These are phyloP conservation scores for Hypoxylon fragiforme DNA, from an alignment of 495 filamentous ascomycete species.

Conservation along the genomic window DNA sequence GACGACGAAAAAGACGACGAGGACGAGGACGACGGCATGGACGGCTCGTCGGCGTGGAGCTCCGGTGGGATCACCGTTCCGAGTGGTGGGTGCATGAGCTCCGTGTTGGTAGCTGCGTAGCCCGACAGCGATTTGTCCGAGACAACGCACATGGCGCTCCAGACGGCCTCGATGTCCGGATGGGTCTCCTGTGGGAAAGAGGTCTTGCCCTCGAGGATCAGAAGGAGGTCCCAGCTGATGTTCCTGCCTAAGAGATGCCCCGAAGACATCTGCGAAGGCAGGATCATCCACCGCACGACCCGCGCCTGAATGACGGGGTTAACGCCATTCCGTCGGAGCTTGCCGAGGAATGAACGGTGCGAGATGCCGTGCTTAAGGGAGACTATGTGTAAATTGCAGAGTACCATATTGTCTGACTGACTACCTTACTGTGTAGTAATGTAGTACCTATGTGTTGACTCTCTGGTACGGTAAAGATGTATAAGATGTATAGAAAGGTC, in stretches of 20 bases:
- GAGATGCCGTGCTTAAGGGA: slow-evolving; percentile 36
- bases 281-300: slow-evolving; percentile 60
- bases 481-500: too few species aligned
- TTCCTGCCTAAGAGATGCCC: slow-evolving; percentile 50
- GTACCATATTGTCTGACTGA: slow-evolving; percentile 43
- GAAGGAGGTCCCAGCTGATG: slow-evolving; percentile 59
- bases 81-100: slow-evolving; percentile 47
- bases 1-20: too few species aligned
- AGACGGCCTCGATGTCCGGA: slow-evolving; percentile 45
- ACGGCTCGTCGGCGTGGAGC: slow-evolving; percentile 46
- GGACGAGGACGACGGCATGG: too few species aligned
- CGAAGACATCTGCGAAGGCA: slow-evolving; percentile 53
- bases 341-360: slow-evolving; percentile 46
- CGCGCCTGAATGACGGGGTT: slow-evolving; percentile 51
- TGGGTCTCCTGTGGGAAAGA: slow-evolving; percentile 39
- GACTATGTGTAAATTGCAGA: slow-evolving; percentile 52
- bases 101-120: slow-evolving; percentile 51
- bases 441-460: background rate
- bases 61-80: slow-evolving; percentile 45
- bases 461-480: too few species aligned
- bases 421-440: background rate
- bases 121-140: slow-evolving; percentile 53
- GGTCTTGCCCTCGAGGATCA: slow-evolving; percentile 48
- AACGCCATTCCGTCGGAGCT: slow-evolving; percentile 38
- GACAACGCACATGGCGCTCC: slow-evolving; percentile 58